phyloP scores from a whole-genome alignment of 345 rosid species.

The Pistacia vera region DNA sequence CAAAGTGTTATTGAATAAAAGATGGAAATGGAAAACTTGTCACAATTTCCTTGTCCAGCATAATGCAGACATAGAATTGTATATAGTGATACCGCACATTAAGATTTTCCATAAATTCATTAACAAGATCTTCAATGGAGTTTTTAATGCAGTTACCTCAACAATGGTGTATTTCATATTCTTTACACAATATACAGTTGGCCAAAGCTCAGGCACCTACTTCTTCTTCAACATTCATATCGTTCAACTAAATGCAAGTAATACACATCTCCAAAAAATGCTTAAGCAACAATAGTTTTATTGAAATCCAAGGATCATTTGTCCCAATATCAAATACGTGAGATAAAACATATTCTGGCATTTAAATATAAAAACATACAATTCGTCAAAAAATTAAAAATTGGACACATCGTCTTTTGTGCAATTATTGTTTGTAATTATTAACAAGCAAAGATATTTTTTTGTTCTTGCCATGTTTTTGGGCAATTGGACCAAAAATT shows the following conservation, averaged over 20 bases:
- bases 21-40: background rate
- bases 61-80: background rate
- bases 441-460: too few relatives aligned
- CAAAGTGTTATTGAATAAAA: background rate
- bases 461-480: too few relatives aligned
- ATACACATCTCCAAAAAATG: too few relatives aligned
- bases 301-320: too few relatives aligned
- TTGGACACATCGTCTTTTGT: too few relatives aligned
- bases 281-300: too few relatives aligned
- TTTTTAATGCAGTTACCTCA: background rate
- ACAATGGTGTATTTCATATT: slow-evolving; percentile 4
- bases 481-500: too few relatives aligned
- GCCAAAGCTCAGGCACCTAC: background rate
- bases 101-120: background rate
- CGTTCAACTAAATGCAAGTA: background rate
- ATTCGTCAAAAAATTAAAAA: too few relatives aligned
- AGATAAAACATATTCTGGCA: too few relatives aligned
- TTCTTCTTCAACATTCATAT: background rate
- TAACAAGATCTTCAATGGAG: background rate
- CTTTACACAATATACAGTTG: background rate
- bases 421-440: too few relatives aligned
- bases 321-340: too few relatives aligned
- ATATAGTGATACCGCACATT: background rate
- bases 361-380: too few relatives aligned
- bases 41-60: background rate